These are phyloP conservation scores for Trebouxia sp. DNA, from an alignment of 139 green algal species.

Conservation along the genomic window DNA sequence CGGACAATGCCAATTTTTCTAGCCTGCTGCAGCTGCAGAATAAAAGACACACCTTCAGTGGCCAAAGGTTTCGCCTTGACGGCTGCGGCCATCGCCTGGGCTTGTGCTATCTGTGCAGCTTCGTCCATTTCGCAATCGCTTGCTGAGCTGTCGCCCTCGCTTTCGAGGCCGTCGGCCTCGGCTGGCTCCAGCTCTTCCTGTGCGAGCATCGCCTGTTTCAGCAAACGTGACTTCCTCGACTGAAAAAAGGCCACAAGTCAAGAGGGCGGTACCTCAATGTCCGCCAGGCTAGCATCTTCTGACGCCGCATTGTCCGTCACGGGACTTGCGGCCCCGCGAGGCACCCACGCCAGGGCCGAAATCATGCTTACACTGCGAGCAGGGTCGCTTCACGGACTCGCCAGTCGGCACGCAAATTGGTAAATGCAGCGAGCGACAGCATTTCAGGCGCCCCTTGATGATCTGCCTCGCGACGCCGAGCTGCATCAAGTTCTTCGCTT, in stretches of 20 bases:
- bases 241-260: no score
- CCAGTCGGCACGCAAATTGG: background rate
- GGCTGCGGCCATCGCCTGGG: slow-evolving; percentile 29
- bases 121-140: slow-evolving; percentile 32
- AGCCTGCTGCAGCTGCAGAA: background rate
- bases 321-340: slow-evolving; percentile 70
- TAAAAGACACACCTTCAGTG: background rate
- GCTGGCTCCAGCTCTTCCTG: slow-evolving; percentile 25
- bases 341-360: slow-evolving; percentile 74
- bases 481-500: no score
- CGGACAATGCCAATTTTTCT: no score
- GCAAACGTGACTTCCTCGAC: no score
- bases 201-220: no score
- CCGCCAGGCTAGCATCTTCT: no score
- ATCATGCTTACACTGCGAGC: slow-evolving; percentile 66
- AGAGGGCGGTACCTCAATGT: no score
- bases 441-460: no score
- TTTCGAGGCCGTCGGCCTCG: slow-evolving; percentile 3
- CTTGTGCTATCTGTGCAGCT: slow-evolving; percentile 39
- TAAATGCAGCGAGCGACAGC: no score
- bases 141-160: slow-evolving; percentile 24
- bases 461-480: no score
- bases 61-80: slow-evolving; percentile 9
- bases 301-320: no score
- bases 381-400: background rate